These are phyloP conservation scores for Talaromyces sp. DNA, from an alignment of 2,329 filamentous ascomycete species.

Conservation along the genomic window DNA sequence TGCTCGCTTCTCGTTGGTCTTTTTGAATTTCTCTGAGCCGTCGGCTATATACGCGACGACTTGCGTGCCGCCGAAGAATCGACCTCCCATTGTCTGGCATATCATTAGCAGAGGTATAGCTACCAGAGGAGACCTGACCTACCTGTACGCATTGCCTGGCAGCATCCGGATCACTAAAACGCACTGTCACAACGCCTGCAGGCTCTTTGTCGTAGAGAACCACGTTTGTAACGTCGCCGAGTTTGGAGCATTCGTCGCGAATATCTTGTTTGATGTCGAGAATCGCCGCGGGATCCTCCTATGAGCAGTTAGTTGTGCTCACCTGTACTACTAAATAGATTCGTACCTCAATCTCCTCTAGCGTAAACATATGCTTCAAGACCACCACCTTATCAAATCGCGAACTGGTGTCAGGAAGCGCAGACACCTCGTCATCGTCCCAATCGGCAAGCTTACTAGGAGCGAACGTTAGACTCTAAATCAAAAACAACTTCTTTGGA, in stretches of 20 bases:
- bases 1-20: constrained; percentile 52
- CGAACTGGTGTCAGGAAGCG: constrained; percentile 54
- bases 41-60: constrained; percentile 70
- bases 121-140: constrained; percentile 20
- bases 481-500: neutral
- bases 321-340: neutral
- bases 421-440: constrained; percentile 78
- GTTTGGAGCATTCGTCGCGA: constrained; percentile 79
- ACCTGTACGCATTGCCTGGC: constrained; percentile 67
- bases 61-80: constrained; percentile 69
- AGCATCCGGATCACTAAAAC: constrained; percentile 68
- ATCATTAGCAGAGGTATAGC: neutral
- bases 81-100: constrained; percentile 66
- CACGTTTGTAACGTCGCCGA: constrained; percentile 86
- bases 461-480: neutral
- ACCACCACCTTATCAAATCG: constrained; percentile 78
- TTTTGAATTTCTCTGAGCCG: constrained; percentile 70
- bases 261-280: constrained; percentile 95
- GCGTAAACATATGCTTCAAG: constrained; percentile 88
- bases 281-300: constrained; percentile 74
- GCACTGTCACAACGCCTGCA: constrained; percentile 80
- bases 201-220: constrained; percentile 83
- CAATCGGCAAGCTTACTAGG: constrained; percentile 84
- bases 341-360: constrained; percentile 67
- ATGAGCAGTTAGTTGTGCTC: constrained; percentile 22